Percentiles rank a stretch among this genome's conserved stretches.
phyloP scores from a whole-genome alignment of 148 eudicot genomes.

The Dysphania ambrosioides region DNA sequence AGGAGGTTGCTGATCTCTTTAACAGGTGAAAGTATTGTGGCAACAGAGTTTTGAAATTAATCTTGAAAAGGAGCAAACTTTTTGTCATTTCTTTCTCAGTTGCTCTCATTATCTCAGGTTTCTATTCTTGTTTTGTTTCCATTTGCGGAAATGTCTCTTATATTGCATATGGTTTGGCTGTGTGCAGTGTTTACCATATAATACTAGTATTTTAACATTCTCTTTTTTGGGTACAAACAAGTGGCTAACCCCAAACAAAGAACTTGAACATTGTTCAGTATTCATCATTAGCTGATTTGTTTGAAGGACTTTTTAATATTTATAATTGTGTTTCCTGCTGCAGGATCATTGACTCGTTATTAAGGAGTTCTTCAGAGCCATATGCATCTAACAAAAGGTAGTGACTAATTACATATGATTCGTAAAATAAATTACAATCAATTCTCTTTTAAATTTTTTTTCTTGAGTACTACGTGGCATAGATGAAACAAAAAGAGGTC shows the following conservation, averaged over 20 bases:
- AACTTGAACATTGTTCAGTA: too few relatives aligned
- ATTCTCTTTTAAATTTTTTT: too few relatives aligned
- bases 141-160: background rate
- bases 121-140: background rate
- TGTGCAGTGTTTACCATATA: background rate
- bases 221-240: too few relatives aligned
- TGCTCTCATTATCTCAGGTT: background rate
- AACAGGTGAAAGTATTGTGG: conserved; percentile 45
- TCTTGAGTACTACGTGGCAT: too few relatives aligned
- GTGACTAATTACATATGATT: too few relatives aligned
- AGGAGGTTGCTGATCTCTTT: conserved; percentile 84
- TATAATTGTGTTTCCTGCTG: background rate
- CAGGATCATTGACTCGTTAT: conserved; percentile 61
- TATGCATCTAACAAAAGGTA: conserved; percentile 54
- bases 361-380: conserved; percentile 41
- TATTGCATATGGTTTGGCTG: background rate
- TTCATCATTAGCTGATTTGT: background rate
- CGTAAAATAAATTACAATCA: too few relatives aligned
- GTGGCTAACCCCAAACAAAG: too few relatives aligned
- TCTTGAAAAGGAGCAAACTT: background rate
- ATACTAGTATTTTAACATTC: background rate
- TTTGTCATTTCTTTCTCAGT: background rate
- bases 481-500: too few relatives aligned
- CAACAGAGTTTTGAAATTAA: background rate
- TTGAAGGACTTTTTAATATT: background rate